Evolutionary conservation across 257 asterid species (phyloP), one percentile per base, ranked within the genome.

Genomic region (Solanum sitiens): DNA sequence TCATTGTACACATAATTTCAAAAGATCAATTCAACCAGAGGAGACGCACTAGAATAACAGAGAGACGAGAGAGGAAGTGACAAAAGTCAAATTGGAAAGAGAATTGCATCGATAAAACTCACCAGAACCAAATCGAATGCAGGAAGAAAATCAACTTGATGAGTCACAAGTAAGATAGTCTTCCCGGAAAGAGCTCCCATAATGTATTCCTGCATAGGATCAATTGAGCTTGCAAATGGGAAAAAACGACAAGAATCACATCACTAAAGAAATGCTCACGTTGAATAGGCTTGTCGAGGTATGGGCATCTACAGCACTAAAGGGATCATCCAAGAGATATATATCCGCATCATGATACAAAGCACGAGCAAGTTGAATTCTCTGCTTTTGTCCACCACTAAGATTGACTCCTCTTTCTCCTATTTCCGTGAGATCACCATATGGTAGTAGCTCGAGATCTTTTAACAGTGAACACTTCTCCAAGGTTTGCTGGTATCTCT

Each of bases 231-330:
- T 63, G 50, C 44, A 65, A 40, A 47, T 25, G 45, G 75, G 30
- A 40, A 76, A 25, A 23, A 61, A 85, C 32, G 82, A 67, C 30
- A 42, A 85, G 42, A 67, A 85, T 84, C 56, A 16, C 59, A 25
- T 32, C 25, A 6, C 11, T 42, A 23, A 42, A 63, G 45, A 85
- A 47, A 85, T 82, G 85, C 92, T 93, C 91, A 95, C 99, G 53
- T 94, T 94, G 90, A 96, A 96, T 86, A 96, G 94, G 91, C 95
- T 98, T 79, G 91, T 90, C 89, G 98, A 98, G 5, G 98, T 96
- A 89, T 96, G 98, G 75, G 98, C 98, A 95, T 95, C 98, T 39
- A 96, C 98, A 71, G 97, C 98, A 90, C 98, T 96, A 71, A 95
- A 96, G 8, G 98, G 99, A 90, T 95, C 99, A 87, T 96, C 99